Percentiles rank a stretch among this genome's conserved stretches.
Evolutionary conservation across 2,329 filamentous ascomycete species (phyloP).

Genomic region (Pseudogymnoascus sp.): DNA sequence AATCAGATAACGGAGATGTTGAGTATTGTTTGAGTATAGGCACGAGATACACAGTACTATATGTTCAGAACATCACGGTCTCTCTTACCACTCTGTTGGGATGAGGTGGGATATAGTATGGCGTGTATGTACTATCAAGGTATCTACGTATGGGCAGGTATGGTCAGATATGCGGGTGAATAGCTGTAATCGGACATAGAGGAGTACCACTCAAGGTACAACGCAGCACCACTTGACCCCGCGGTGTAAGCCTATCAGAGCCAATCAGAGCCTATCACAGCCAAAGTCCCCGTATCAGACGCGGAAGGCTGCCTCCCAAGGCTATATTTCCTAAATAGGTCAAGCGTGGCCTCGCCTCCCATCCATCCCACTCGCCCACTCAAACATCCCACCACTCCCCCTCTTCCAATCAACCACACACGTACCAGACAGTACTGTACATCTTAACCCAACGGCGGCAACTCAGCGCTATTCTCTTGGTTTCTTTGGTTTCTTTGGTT

Average conservation of each 20-base stretch:
- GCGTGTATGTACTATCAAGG: background rate
- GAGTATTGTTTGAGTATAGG: background rate
- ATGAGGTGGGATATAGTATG: background rate
- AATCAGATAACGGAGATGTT: background rate
- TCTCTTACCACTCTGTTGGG: constrained; percentile 2
- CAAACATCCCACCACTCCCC: constrained; percentile 1
- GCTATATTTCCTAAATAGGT: background rate
- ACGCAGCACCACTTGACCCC: constrained; percentile 6
- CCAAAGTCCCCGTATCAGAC: background rate
- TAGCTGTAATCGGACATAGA: background rate
- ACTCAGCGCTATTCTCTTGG: background rate
- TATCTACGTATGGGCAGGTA: background rate
- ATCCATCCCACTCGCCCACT: background rate
- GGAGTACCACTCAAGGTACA: constrained; percentile 7
- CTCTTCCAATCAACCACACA: constrained; percentile 8
- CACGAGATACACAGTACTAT: background rate
- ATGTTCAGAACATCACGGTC: constrained; percentile 4
- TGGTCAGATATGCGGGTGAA: background rate
- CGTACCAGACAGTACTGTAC: background rate
- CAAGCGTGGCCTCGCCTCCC: constrained; percentile 5
- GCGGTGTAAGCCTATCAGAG: background rate
- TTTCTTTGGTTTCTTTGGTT: background rate
- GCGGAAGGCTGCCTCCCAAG: constrained; percentile 1
- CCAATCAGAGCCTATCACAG: background rate
- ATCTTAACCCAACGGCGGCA: background rate